phyloP scores from a whole-genome alignment of 2,329 filamentous ascomycete species.

The Ciborinia camelliae region DNA sequence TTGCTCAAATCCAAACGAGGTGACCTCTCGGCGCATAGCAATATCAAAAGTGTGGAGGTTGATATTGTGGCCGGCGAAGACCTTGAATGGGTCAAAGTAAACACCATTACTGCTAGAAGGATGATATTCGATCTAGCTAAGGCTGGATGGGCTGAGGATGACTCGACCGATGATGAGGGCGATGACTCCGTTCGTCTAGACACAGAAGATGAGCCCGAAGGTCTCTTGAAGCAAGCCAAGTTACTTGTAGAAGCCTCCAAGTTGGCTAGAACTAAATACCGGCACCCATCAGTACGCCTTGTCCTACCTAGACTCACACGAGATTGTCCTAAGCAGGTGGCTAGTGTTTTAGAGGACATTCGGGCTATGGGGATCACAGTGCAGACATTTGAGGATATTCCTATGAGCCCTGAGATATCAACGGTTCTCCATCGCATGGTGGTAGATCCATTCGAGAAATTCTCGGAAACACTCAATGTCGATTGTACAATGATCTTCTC shows the following conservation, averaged over 20 bases:
- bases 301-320: constrained; percentile 56
- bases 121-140: constrained; percentile 67
- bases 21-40: constrained; percentile 13
- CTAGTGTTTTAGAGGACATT: constrained; percentile 54
- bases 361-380: constrained; percentile 44
- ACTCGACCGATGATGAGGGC: constrained; percentile 44
- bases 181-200: constrained; percentile 36
- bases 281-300: constrained; percentile 56
- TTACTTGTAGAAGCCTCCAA: constrained; percentile 56
- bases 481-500: constrained; percentile 66
- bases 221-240: constrained; percentile 57
- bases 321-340: constrained; percentile 50
- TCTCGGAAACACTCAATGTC: constrained; percentile 49
- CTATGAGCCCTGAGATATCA: constrained; percentile 23
- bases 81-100: constrained; percentile 65
- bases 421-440: constrained; percentile 37
- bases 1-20: constrained; percentile 15
- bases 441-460: constrained; percentile 39
- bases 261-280: constrained; percentile 55
- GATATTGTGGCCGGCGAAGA: constrained; percentile 64
- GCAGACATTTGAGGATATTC: constrained; percentile 33
- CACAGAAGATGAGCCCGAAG: constrained; percentile 42
- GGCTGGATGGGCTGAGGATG: constrained; percentile 56
- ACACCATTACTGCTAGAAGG: constrained; percentile 59
- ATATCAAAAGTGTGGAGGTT: constrained; percentile 39